phyloP scores from a whole-genome alignment of 768 basidiomycete species.

The Hydnomerulius pinastri region DNA sequence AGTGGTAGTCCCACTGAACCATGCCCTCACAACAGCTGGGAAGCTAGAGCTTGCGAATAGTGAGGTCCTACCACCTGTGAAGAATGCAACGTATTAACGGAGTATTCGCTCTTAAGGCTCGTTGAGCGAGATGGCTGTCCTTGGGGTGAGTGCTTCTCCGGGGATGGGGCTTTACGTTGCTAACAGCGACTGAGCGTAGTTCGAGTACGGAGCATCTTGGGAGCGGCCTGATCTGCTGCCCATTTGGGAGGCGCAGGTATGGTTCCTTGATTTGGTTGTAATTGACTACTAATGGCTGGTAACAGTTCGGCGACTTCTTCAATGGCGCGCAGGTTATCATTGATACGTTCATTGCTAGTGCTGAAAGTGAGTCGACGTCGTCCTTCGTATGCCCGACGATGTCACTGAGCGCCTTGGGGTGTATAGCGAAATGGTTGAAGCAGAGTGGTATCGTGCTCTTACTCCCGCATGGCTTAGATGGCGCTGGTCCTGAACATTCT shows the following conservation, averaged over 20 bases:
- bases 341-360: conserved; percentile 84
- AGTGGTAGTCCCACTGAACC: conserved; percentile 81
- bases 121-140: conserved; percentile 85
- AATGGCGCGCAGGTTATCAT: conserved; percentile 89
- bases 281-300: background rate
- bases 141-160: conserved; percentile 58
- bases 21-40: conserved; percentile 54
- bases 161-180: background rate
- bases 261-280: conserved; percentile 3
- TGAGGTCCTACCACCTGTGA: conserved; percentile 34
- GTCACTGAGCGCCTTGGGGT: background rate
- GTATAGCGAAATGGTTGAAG: conserved; percentile 85
- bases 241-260: conserved; percentile 91
- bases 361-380: conserved; percentile 63
- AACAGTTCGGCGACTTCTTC: conserved; percentile 90
- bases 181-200: conserved; percentile 49
- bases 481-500: conserved; percentile 93
- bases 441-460: conserved; percentile 88
- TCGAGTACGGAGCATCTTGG: conserved; percentile 92
- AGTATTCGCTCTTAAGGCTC: conserved; percentile 52
- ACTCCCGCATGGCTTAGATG: conserved; percentile 88
- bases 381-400: background rate
- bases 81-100: background rate
- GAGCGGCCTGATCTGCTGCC: conserved; percentile 78
- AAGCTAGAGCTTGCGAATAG: conserved; percentile 89